These are phyloP conservation scores for Myrica gale DNA, from an alignment of 306 rosid species.

Conservation along the genomic window DNA sequence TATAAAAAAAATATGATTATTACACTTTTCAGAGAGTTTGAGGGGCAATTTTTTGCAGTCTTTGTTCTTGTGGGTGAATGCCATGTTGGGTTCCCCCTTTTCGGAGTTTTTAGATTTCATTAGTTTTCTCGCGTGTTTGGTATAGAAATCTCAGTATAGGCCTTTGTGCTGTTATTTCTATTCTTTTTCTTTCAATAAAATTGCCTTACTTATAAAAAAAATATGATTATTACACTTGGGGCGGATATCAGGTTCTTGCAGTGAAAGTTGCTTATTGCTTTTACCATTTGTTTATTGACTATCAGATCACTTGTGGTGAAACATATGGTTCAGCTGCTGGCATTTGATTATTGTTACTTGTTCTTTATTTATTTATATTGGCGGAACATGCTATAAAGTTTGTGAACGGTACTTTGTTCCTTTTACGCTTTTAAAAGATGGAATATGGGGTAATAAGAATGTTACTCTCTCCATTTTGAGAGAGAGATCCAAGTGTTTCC, in stretches of 20 bases:
- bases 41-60: no score
- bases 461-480: not conserved
- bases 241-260: not conserved
- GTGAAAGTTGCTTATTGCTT: not conserved
- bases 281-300: not conserved
- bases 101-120: no score
- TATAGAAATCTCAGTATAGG: no score
- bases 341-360: not conserved
- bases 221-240: not conserved
- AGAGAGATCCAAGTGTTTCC: constrained; percentile 7
- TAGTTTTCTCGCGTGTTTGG: no score
- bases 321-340: not conserved
- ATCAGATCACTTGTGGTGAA: not conserved
- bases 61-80: no score
- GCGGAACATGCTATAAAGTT: not conserved
- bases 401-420: not conserved
- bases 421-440: not conserved
- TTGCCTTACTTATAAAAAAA: no score
- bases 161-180: no score
- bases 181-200: no score
- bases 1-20: no score
- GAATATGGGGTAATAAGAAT: not conserved
- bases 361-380: not conserved
- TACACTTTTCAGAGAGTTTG: no score
- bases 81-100: no score